These are phyloP conservation scores for Phytopythium montanum DNA, from an alignment of 352 stramenopile species.

Conservation along the genomic window DNA sequence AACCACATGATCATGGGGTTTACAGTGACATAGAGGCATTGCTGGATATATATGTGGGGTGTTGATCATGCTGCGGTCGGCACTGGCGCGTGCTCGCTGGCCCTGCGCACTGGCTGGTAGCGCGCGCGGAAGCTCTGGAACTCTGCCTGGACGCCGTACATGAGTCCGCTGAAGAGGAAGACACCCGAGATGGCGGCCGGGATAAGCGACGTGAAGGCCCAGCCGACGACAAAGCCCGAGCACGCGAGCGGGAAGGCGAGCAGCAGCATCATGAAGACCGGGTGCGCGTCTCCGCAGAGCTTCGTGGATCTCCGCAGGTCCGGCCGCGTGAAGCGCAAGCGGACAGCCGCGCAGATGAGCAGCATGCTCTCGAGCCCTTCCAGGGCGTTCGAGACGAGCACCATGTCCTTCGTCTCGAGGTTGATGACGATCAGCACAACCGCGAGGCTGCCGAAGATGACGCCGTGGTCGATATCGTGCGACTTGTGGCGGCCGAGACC, in stretches of 20 bases:
- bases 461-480: slow-evolving; percentile 28
- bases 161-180: slow-evolving; percentile 47
- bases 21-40: neutral
- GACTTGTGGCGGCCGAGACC: slow-evolving; percentile 22
- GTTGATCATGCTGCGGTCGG: neutral
- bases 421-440: slow-evolving; percentile 59
- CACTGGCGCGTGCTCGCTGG: neutral
- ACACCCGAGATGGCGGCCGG: slow-evolving; percentile 32
- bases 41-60: neutral
- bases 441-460: slow-evolving; percentile 51
- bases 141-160: slow-evolving; percentile 46
- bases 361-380: slow-evolving; percentile 36
- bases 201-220: slow-evolving; percentile 39
- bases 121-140: slow-evolving; percentile 35
- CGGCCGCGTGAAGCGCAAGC: slow-evolving; percentile 30
- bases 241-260: slow-evolving; percentile 31
- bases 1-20: neutral
- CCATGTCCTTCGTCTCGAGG: slow-evolving; percentile 44
- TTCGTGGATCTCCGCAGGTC: slow-evolving; percentile 34
- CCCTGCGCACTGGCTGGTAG: slow-evolving; percentile 14
- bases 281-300: slow-evolving; percentile 33
- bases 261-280: slow-evolving; percentile 25
- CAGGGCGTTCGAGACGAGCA: slow-evolving; percentile 50
- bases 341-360: slow-evolving; percentile 36
- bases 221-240: slow-evolving; percentile 29